Evolutionary conservation across 306 rosid genomes (phyloP), one percentile per base, ranked within the genome.

Genomic region (Glycine soja): DNA sequence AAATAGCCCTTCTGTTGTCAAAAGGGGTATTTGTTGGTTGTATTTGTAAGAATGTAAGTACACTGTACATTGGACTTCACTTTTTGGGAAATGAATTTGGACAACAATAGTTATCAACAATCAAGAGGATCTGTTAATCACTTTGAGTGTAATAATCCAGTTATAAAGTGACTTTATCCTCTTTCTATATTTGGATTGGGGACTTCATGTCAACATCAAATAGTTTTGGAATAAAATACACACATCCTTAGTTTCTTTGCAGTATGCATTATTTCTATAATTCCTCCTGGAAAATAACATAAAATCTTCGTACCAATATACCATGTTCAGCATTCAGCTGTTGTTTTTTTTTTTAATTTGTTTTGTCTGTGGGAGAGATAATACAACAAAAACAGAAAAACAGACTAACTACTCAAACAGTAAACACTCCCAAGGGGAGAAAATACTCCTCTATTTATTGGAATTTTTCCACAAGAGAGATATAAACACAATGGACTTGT

Each of bases 141-240:
- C 45, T 75, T 58, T 59, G 10, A 75, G 56, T 58, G 45, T 64
- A 36, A 32, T 6, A 75, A 59, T 45, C 46, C 47, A 59, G 50
- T 59, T 75, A 12, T 56, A 42, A 13, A 78, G 57, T 78, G 56
- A 5, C 24, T 70, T 79, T 16, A 52, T 7, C 79, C 42, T 75
- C 79, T 42, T 43, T 59, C 47, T 14, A 32, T 61, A 13, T 47
- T 46, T 76, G 61, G 54, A 75, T 30, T 14, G 19, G 72, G 47
- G 16, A 61, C 72, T 47, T 75, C 2, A 19, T 45, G 53, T 75
- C 43, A 57, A 14, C 50, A 14, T 71, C 76, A 71, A 45, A 4
- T 19, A 71, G 46, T 71, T 50, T 71, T 71, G 46, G 75, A 61
- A 34, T 34, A 32, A 66, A 66, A 14, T 38, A 7, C 18, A 38